phyloP scores from a whole-genome alignment of 768 basidiomycete species.

The Tephrocybe sp. region DNA sequence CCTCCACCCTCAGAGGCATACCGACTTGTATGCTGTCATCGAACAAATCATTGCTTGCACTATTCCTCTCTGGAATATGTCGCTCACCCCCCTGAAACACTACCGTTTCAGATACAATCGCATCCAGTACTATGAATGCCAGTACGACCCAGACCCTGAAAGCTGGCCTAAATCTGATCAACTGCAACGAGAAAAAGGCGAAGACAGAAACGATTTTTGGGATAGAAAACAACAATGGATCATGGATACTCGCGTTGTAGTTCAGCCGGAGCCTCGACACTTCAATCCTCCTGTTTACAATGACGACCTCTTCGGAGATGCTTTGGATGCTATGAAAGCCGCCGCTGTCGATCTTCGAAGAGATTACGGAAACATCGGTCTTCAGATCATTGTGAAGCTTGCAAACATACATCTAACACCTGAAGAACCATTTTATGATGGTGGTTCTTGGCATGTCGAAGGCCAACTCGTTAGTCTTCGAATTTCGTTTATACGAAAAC shows the following conservation, averaged over 20 bases:
- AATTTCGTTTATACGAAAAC: background rate
- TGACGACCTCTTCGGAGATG: background rate
- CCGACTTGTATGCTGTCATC: constrained; percentile 24
- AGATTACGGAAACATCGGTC: constrained; percentile 12
- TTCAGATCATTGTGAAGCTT: constrained; percentile 33
- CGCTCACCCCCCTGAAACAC: constrained; percentile 16
- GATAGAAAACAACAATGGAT: constrained; percentile 11
- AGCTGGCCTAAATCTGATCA: constrained; percentile 8
- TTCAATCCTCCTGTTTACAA: constrained; percentile 13
- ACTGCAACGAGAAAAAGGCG: constrained; percentile 16
- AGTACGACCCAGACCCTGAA: constrained; percentile 18
- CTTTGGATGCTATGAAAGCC: background rate
- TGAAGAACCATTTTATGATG: constrained; percentile 31
- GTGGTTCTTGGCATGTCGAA: constrained; percentile 39
- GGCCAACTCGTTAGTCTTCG: constrained; percentile 20
- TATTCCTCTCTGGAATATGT: constrained; percentile 32
- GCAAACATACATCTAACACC: constrained; percentile 34
- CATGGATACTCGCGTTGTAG: constrained; percentile 5
- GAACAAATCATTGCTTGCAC: constrained; percentile 25
- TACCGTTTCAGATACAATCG: constrained; percentile 3
- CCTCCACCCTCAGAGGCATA: constrained; percentile 30
- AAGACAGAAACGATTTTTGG: constrained; percentile 16
- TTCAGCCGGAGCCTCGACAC: constrained; percentile 14
- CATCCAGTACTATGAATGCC: constrained; percentile 12
- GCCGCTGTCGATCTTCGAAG: constrained; percentile 7